These are phyloP conservation scores for Saturnispora diversa DNA, from an alignment of 805 yeast genomes.

Conservation along the genomic window DNA sequence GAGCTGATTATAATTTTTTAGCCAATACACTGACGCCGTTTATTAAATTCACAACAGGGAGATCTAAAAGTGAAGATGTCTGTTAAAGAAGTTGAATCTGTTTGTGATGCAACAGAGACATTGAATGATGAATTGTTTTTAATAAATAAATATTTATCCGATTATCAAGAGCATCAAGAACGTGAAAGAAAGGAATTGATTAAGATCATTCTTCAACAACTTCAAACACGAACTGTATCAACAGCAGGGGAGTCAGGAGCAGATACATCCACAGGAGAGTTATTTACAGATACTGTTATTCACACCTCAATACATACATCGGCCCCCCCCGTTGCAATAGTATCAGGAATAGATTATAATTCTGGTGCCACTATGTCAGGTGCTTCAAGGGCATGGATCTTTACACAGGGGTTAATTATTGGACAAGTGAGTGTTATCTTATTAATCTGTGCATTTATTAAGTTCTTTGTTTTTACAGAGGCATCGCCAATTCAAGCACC, in stretches of 20 bases:
- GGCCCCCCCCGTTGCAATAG: constrained; percentile 8
- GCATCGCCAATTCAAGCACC: constrained; percentile 32
- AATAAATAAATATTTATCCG: constrained; percentile 6
- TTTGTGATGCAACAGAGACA: constrained; percentile 1
- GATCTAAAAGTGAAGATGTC: too few species aligned
- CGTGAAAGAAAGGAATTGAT: constrained; percentile 5
- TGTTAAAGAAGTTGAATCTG: neutral
- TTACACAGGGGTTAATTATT: constrained; percentile 64
- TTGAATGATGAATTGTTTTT: constrained; percentile 1
- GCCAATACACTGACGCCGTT: neutral
- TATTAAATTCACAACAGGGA: too few species aligned
- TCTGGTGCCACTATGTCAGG: constrained; percentile 6
- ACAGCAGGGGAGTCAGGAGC: neutral
- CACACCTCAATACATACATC: too few species aligned
- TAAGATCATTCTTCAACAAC: constrained; percentile 5
- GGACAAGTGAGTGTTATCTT: constrained; percentile 70
- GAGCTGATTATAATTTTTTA: too few species aligned
- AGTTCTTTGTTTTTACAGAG: constrained; percentile 72
- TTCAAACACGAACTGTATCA: neutral
- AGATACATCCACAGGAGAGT: constrained; percentile 7
- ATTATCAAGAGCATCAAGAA: constrained; percentile 19
- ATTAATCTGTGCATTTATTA: constrained; percentile 54
- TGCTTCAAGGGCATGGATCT: constrained; percentile 42
- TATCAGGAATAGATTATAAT: too few species aligned
- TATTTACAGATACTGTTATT: too few species aligned